These are phyloP conservation scores for Fusarium nematophilum DNA, from an alignment of 2,329 filamentous ascomycete species.

Conservation along the genomic window DNA sequence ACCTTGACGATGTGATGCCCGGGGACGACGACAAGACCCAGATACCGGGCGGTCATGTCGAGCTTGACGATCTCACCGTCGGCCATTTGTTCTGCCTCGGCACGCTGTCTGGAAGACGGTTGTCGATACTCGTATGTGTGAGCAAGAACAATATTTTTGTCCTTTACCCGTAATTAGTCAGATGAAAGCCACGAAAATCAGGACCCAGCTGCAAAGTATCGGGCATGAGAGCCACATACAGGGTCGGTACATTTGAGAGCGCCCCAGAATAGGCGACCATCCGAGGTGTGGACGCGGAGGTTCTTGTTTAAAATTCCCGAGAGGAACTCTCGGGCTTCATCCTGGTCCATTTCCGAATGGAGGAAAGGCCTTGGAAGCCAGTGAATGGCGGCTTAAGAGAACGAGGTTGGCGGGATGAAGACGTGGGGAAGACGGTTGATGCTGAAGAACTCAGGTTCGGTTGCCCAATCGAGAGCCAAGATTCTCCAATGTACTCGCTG, in stretches of 20 bases:
- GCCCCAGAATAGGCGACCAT: conserved; percentile 89
- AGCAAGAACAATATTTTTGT: conserved; percentile 87
- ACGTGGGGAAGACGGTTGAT: conserved; percentile 21
- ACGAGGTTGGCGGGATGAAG: conserved; percentile 1
- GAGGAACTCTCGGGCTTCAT: conserved; percentile 67
- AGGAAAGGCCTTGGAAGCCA: conserved; percentile 3
- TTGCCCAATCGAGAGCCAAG: no score
- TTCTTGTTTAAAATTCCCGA: conserved; percentile 79
- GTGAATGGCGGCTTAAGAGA: background rate
- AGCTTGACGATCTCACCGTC: conserved; percentile 63
- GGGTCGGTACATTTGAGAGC: conserved; percentile 95
- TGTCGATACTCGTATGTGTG: conserved; percentile 90
- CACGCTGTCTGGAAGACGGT: conserved; percentile 65
- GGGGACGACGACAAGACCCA: conserved; percentile 91
- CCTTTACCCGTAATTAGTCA: conserved; percentile 60
- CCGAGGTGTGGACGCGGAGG: conserved; percentile 81
- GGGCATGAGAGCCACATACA: conserved; percentile 60
- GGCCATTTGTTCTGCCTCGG: conserved; percentile 50
- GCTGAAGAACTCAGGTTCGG: conserved; percentile 9
- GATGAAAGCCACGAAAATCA: background rate
- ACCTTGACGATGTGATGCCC: conserved; percentile 88
- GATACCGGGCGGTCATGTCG: conserved; percentile 85
- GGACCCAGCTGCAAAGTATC: conserved; percentile 14
- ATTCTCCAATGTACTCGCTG: no score
- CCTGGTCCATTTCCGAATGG: conserved; percentile 57